Base-by-base conservation (phyloP, 345 rosid species). In the Salix arbutifolia region DNA sequence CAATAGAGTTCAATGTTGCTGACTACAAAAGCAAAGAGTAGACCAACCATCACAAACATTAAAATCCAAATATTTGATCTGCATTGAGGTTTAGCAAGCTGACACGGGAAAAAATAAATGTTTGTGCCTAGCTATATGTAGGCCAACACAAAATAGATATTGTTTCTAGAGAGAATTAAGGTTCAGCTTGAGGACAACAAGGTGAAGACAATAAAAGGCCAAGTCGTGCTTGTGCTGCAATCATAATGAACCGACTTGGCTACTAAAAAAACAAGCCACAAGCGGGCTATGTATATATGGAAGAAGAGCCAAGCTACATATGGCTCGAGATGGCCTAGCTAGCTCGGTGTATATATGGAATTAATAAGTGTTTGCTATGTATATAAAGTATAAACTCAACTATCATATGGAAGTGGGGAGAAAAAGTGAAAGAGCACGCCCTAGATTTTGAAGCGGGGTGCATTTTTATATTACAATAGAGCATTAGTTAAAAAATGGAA, bases 371-470 rank as follows among this genome's bases (percentile, higher is more conserved):
- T 30, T 37, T 37, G 40, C 40, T 7, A 8, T 37, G 5, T 38
- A 38, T 0, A 38, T 38, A 38, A 70, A 69, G 71, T 58, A 71
- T 28, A 52, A 19, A n/a, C 25, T 44, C 3, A 44, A 44, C 50
- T 13, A 44, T 62, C 13, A 61, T 68, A 58, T 50, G 75, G 62
- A 38, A 44, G 38, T 17, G 37, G 37, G 28, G 8, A 46, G 37
- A 61, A 58, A 50, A 69, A n/a, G 65, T 65, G 30, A 38, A 67
- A 42, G 56, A 74, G 84, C 85, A 81, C 76, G 89, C 78, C 77
- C 81, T 82, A 71, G 82, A 82, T 42, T 70, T 81, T 83, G 28
- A 86, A 76, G 84, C 77, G 82, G 82, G 65, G 75, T 53, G 69
- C 50, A 77, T 37, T 70, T 79, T 68, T 66, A 76, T 56, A 74